phyloP scores from a whole-genome alignment of 441 rosid species.

The Raphanus hybrid region DNA sequence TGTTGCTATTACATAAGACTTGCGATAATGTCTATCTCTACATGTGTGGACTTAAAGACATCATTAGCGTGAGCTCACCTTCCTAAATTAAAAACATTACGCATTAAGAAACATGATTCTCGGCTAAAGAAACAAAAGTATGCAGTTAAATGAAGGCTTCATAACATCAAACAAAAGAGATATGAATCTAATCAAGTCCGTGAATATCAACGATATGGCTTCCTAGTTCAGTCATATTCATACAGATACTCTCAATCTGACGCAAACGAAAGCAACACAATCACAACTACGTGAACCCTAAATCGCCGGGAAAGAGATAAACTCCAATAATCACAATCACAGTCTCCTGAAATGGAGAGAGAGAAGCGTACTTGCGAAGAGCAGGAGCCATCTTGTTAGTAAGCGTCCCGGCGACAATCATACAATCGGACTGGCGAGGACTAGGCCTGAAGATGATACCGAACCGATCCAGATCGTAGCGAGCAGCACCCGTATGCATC shows the following conservation, averaged over 20 bases:
- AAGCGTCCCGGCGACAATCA: conserved; percentile 98
- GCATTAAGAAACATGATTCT: too few species aligned
- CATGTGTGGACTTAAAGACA: too few species aligned
- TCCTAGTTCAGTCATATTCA: neutral
- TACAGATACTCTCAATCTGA: neutral
- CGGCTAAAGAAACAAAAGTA: too few species aligned
- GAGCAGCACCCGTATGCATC: conserved; percentile 99
- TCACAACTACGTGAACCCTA: conserved; percentile 18
- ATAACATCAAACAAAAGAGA: too few species aligned
- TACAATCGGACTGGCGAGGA: conserved; percentile 97
- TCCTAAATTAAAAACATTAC: too few species aligned
- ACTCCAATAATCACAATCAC: too few species aligned
- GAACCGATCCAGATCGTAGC: conserved; percentile 94
- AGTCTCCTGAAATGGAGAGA: neutral
- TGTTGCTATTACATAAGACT: too few species aligned
- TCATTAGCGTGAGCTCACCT: too few species aligned
- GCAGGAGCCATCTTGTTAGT: conserved; percentile 99
- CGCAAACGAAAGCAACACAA: too few species aligned
- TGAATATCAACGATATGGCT: neutral
- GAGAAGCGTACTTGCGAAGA: conserved; percentile 72
- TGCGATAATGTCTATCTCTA: too few species aligned
- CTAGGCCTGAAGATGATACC: conserved; percentile 96
- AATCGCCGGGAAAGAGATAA: neutral
- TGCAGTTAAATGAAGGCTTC: too few species aligned
- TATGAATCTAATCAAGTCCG: too few species aligned